Conservation (phyloP, 768 basidiomycete species). For the Psilocybe cyanescens region DNA sequence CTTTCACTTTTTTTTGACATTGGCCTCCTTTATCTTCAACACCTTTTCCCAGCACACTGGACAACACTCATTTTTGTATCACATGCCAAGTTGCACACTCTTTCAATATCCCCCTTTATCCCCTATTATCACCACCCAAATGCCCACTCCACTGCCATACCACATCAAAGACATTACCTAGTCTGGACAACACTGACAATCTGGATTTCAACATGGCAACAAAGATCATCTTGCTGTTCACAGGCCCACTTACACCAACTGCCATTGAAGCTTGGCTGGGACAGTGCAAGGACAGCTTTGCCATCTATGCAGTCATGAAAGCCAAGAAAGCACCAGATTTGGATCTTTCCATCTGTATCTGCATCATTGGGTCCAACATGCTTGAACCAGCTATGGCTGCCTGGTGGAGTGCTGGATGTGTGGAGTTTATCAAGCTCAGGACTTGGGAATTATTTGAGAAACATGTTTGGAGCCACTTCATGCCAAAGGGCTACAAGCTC, state of each 20-base stretch:
- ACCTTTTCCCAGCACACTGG: too few species aligned
- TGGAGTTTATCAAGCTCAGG: background rate
- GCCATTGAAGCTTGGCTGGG: conserved; percentile 7
- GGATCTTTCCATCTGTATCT: background rate
- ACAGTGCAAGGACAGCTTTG: conserved; percentile 8
- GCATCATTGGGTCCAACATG: background rate
- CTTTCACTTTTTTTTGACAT: too few species aligned
- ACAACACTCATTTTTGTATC: too few species aligned
- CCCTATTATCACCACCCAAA: too few species aligned
- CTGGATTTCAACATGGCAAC: background rate
- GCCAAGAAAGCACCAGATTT: background rate
- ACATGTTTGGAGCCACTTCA: background rate
- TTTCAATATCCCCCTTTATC: too few species aligned
- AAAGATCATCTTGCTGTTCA: background rate
- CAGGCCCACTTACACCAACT: conserved; percentile 1
- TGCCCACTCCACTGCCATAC: too few species aligned
- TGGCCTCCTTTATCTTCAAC: too few species aligned
- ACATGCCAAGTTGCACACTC: too few species aligned
- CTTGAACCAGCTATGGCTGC: conserved; percentile 2
- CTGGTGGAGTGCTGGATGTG: conserved; percentile 3
- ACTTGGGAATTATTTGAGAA: conserved; percentile 1
- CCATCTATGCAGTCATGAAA: conserved; percentile 5
- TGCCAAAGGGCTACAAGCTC: conserved; percentile 9
- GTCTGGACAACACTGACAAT: too few species aligned
- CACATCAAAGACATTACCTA: too few species aligned